These are phyloP conservation scores for Spongospora subterranea DNA, from an alignment of 208 protist genomes.

Conservation along the genomic window DNA sequence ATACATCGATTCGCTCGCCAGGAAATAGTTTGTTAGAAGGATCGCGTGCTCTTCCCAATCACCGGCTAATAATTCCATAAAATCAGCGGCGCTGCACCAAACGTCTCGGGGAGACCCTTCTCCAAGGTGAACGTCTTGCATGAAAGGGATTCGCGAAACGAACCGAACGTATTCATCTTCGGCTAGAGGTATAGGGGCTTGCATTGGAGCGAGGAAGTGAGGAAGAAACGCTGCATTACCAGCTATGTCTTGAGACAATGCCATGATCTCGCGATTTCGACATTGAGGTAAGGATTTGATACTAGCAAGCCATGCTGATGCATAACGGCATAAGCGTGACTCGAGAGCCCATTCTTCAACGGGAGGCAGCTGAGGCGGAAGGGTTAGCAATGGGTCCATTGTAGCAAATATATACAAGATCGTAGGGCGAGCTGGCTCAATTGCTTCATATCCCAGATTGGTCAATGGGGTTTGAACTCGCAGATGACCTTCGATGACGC, in stretches of 20 bases:
- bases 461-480: not conserved
- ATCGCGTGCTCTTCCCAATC: constrained; percentile 15
- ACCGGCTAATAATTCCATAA: constrained; percentile 20
- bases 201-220: not conserved
- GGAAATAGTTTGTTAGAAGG: not conserved
- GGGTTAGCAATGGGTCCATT: constrained; percentile 10
- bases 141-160: constrained; percentile 8
- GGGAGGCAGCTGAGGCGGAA: not conserved
- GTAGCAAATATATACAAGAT: constrained; percentile 29
- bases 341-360: not conserved
- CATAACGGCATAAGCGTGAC: not conserved
- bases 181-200: not conserved
- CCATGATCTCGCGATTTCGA: not conserved
- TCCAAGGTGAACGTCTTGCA: not conserved
- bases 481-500: not conserved
- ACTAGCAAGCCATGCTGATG: not conserved
- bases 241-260: not conserved
- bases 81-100: not conserved
- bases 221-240: not conserved
- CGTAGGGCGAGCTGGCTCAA: constrained; percentile 1
- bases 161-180: not conserved
- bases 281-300: constrained; percentile 12
- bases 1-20: not conserved
- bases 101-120: not conserved
- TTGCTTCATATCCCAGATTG: not conserved